Base-by-base conservation (phyloP, 192 early-diverging fungal species). In the Coemansia sp. region DNA sequence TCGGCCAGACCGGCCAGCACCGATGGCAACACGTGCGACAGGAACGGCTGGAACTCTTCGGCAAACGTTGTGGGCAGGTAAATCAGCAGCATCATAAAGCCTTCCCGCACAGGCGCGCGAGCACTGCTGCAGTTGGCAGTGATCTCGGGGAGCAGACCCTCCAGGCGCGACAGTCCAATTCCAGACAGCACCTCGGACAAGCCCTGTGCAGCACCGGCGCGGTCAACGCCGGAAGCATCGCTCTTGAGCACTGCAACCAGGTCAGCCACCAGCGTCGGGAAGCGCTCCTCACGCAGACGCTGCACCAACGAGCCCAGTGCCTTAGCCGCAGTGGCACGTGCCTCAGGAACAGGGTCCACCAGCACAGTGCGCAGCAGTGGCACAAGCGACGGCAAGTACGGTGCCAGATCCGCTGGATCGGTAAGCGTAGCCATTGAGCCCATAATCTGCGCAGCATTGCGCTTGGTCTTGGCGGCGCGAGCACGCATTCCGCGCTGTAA, bases 361-460 rank as follows among this genome's bases (percentile, higher is more conserved):
- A 99, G 80, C 27, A 99, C 93, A 50, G 91, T 86, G 78, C 94
- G 92, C 35, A 99, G 81, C 26, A 87, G 82, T 18, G 97, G 97
- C 75, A 98, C 81, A 32, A 99, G 83, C 29, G 82, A 70, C 18
- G 67, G 73, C 7, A 99, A 69, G 70, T 99, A 98, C 5, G 95
- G 94, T n/a, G 93, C 75, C 69, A 99, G 76, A 59, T 99, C 97
- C 65, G 89, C 88, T 50, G 88, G 86, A 61, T 97, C 94, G 0
- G 97, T 98, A 35, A 99, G 82, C 27, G 91, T 87, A 1, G 95
- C 91, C 97, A 99, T 98, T 60, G 94, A 95, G 24, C 97, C 97
- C 71, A 98, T 93, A 71, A 99, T 98, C 83, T 99, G 96, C 12
- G 97, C 93, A 16, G 95, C 91, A 54, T 89, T 90, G 69, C 93